Base-by-base conservation (phyloP, 352 stramenopile species). In the Phytophthora nicotianae region DNA sequence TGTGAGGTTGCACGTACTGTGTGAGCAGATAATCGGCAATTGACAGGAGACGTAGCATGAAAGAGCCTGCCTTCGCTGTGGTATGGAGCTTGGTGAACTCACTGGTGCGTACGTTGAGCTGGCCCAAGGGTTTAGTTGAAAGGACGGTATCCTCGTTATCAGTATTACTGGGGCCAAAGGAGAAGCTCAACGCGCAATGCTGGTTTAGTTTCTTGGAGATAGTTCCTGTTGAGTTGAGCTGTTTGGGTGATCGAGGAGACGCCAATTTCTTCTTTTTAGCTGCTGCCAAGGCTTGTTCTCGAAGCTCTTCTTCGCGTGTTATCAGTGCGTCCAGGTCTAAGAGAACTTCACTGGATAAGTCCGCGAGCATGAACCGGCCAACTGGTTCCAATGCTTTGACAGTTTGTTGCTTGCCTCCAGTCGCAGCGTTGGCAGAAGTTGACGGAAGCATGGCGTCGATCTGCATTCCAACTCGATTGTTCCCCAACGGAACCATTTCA, bases 61-160 rank as follows among this genome's bases (percentile, higher is more conserved):
- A 86, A 3, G 74, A 83, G 0, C 82, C 82, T 19, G 67, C 66
- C 45, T 83, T 86, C 5, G 77, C 82, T 5, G 59, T 74, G 0
- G 83, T 79, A 35, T 89, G 79, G 29, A 91, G 67, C 62, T 88
- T 87, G 2, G 81, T 89, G 64, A 89, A 85, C 35, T 78, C 72
- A 26, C 79, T 89, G 2, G 81, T 75, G 11, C 63, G 60, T 21
- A 89, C 41, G 1, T 72, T 72, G 32, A 74, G 61, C 41, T 63
- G 66, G 2, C 66, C 61, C 7, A 58, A 52, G 1, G 53, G 69
- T 53, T 32, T 64, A 26, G 45, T 41, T 20, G 26, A 21, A 17
- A 20, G 21, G 11, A n/a, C 33, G 3, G 19, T 46, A n/a, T 32
- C 27, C 6, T 23, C 40, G 5, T 9, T n/a, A 26, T 57, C 50